Base-by-base conservation (phyloP, 192 early-diverging fungal species). In the Neocallimastix lanati region DNA sequence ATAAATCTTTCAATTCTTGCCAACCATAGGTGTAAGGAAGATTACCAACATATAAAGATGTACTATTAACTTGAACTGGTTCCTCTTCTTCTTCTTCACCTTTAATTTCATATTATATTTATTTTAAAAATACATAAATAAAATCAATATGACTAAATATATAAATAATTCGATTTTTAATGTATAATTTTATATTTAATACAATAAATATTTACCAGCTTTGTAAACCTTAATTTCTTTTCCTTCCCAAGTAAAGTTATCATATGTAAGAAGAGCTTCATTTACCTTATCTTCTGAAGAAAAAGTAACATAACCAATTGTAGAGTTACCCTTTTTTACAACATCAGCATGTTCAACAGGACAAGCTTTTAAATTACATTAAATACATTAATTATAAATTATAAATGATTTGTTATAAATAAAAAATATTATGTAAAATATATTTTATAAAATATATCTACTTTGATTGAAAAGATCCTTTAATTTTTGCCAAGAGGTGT, bases 21-120 rank as follows among this genome's bases (percentile, higher is more conserved):
- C 93, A 94, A 79, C 92, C 90, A 76, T 91, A 90, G 77, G 86
- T 87, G 81, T 91, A 93, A 16, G 92, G 90, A 28, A 94, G 84
- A 87, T 94, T 94, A 78, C 93, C 93, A 78, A 94, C 90, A 83
- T 91, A 93, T 67, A 67, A 67, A 7, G 50, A 67, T 9, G 50
- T 67, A n/a, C 50, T 67, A 27, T 67, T 67, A n/a, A 67, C 50
- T 67, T 67, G 50, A 67, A 67, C 25, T 67, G 50, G 50, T 67
- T 67, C 50, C 9, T n/a, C 50, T n/a, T 67, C 50, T 67, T 67
- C 50, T 25, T 67, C 50, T 67, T 67, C 50, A 67, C 50, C 50
- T 67, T 67, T n/a, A 67, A 27, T n/a, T n/a, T n/a, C n/a, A n/a
- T n/a, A n/a, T n/a, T n/a, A n/a, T n/a, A n/a, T n/a, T n/a, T n/a